Percentiles rank a stretch among this genome's conserved stretches.
These are phyloP conservation scores for Jaminaea rosea DNA, from an alignment of 1,284 basidiomycete genomes.

Conservation along the genomic window DNA sequence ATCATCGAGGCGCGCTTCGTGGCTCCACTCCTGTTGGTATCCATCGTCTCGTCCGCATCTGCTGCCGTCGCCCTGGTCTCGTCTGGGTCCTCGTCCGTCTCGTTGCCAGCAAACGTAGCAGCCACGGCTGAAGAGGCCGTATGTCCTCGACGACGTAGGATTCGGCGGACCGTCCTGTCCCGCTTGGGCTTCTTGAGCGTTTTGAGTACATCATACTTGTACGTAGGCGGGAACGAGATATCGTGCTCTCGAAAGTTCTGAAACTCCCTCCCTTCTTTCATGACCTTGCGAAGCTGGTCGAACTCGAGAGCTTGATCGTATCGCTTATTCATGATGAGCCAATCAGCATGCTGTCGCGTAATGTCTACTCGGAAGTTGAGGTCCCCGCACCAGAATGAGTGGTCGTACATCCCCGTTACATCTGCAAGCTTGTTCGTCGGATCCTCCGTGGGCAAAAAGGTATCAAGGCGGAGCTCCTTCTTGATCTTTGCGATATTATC, in stretches of 20 bases:
- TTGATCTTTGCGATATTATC: slow-evolving; percentile 51
- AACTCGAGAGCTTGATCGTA: slow-evolving; percentile 55
- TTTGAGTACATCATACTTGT: slow-evolving; percentile 67
- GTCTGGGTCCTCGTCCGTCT: slow-evolving; percentile 1
- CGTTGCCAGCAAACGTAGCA: too few relatives aligned
- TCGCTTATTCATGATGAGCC: slow-evolving; percentile 52
- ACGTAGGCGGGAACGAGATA: slow-evolving; percentile 52
- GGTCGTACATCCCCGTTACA: slow-evolving; percentile 71
- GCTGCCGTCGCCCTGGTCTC: background rate
- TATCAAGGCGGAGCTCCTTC: slow-evolving; percentile 52
- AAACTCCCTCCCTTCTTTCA: slow-evolving; percentile 53
- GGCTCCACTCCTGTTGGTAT: too few relatives aligned
- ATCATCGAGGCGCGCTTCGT: background rate
- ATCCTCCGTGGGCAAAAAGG: slow-evolving; percentile 58
- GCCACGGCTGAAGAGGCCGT: background rate
- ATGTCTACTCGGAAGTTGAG: slow-evolving; percentile 54
- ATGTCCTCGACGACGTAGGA: background rate
- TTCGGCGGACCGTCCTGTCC: slow-evolving; percentile 12
- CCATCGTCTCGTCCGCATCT: background rate
- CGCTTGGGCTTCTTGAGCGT: slow-evolving; percentile 46
- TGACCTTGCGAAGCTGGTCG: slow-evolving; percentile 67
- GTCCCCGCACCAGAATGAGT: slow-evolving; percentile 71
- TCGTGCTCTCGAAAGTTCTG: slow-evolving; percentile 56
- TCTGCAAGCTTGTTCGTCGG: slow-evolving; percentile 52
- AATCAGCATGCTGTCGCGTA: slow-evolving; percentile 53